Evolutionary conservation across 2,329 filamentous ascomycete species (phyloP), one percentile per base, ranked within the genome.

Genomic region (Tolypocladium inflatum): DNA sequence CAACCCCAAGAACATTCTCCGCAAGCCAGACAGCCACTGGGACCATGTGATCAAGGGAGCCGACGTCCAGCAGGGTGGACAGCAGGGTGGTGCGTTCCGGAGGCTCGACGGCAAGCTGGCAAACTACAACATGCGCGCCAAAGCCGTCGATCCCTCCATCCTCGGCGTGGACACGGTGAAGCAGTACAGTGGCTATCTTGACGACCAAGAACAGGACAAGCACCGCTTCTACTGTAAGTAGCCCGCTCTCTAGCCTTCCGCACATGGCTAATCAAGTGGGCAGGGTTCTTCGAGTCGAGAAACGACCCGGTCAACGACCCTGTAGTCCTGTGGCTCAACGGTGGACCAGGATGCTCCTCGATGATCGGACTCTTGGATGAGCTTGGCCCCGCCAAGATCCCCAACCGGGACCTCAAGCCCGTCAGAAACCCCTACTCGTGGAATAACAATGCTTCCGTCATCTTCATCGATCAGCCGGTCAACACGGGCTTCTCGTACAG

Each of bases 171-270:
- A 99, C 73, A 89, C 80, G 53, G 92, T 97, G 69, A 97, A 96
- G 85, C 93, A 97, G 75, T 97, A 95, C 83, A 95, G 89, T 68
- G 94, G 94, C 61, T 99, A 99, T 76, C 85, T 99, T 48, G 94
- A 97, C 73, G 90, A 97, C 68, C 89, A 96, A 59, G 90, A 93
- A 70, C 87, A 93, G 64, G 92, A 97, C 75, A 97, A 97, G 85
- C 93, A 97, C 74, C 79, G 97, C 59, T 97, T 99, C 74, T 97
- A 97, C 79, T 97, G 92, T 94, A 78, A 81, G 89, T 5, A 13
- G 19, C 48, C 10, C 30, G 11, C 11, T n/a, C 30, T n/a, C 30
- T 8, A 15, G 19, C 30, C 76, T 38, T 21, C 23, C 41, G 8
- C 19, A 19, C 19, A 10, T 3, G 15, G 33, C 30, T 35, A 21